Percentiles rank a stretch among this genome's conserved stretches.
Evolutionary conservation across 1,139 yeast species (phyloP).

Genomic region (Ashbya aceris): DNA sequence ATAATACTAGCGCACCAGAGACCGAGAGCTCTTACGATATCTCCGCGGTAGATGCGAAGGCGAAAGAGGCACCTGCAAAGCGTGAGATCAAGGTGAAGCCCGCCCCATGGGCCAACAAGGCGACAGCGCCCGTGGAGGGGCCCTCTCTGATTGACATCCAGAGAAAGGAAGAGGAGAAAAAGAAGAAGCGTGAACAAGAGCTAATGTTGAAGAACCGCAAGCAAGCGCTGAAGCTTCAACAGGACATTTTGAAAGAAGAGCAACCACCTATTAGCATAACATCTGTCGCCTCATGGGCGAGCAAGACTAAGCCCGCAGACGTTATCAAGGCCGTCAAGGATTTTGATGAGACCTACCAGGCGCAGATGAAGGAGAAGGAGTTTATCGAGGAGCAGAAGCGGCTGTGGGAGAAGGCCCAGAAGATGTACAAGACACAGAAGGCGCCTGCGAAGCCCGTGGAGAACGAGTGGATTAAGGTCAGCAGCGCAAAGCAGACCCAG

Average conservation of each 20-base stretch:
- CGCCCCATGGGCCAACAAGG: conserved; percentile 40
- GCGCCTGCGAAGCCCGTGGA: conserved; percentile 6
- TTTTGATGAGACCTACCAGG: conserved; percentile 13
- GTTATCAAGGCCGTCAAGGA: conserved; percentile 23
- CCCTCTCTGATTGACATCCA: conserved; percentile 18
- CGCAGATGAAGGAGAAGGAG: conserved; percentile 18
- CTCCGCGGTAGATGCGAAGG: not conserved
- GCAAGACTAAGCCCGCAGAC: conserved; percentile 13
- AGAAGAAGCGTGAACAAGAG: conserved; percentile 14
- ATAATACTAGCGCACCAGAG: conserved; percentile 1
- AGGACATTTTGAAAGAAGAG: conserved; percentile 19
- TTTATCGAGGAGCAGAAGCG: conserved; percentile 23
- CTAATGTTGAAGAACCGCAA: conserved; percentile 15
- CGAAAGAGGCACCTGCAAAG: not conserved
- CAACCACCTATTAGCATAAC: conserved; percentile 15
- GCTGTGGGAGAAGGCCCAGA: conserved; percentile 25
- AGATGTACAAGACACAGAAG: conserved; percentile 10
- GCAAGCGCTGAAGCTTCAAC: conserved; percentile 17
- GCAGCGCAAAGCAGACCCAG: conserved; percentile 7
- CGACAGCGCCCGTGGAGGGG: conserved; percentile 20
- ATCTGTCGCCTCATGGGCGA: conserved; percentile 27
- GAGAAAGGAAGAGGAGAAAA: conserved; percentile 15
- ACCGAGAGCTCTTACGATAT: not conserved
- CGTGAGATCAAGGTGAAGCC: conserved; percentile 8
- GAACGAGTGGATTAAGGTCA: conserved; percentile 26